phyloP scores from a whole-genome alignment of 2,329 filamentous ascomycete genomes.

The Aureobasidium leucospermi region DNA sequence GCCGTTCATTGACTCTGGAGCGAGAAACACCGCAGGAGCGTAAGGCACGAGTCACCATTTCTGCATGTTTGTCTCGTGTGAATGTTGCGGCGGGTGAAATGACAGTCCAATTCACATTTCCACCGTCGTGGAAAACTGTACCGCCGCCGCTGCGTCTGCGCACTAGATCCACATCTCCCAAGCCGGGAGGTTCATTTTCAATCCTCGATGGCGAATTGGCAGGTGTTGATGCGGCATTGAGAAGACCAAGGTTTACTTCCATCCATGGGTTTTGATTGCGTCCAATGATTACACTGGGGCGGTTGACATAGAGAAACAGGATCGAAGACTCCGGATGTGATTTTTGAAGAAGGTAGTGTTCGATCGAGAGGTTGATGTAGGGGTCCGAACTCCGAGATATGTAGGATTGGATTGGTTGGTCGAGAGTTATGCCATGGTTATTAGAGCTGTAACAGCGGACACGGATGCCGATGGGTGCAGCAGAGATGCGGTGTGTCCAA shows the following conservation, averaged over 20 bases:
- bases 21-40: slow-evolving; percentile 49
- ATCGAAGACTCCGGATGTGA: slow-evolving; percentile 65
- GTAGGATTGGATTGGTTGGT: slow-evolving; percentile 36
- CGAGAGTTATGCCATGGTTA: slow-evolving; percentile 1
- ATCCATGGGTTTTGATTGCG: slow-evolving; percentile 98
- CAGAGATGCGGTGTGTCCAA: slow-evolving; percentile 10
- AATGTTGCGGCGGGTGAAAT: slow-evolving; percentile 72
- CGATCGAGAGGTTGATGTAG: slow-evolving; percentile 85
- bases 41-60: slow-evolving; percentile 87
- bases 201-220: slow-evolving; percentile 14
- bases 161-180: slow-evolving; percentile 55
- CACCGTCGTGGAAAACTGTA: slow-evolving; percentile 85
- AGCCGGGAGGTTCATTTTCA: slow-evolving; percentile 29
- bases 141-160: slow-evolving; percentile 83
- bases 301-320: slow-evolving; percentile 82
- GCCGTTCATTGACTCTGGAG: slow-evolving; percentile 75
- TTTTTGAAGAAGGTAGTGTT: slow-evolving; percentile 78
- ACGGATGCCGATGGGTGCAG: neutral
- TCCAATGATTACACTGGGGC: slow-evolving; percentile 81
- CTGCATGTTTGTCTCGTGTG: slow-evolving; percentile 77
- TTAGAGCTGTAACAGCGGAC: slow-evolving; percentile 3
- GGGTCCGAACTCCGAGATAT: slow-evolving; percentile 57
- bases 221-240: slow-evolving; percentile 38
- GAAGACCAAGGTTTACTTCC: slow-evolving; percentile 67
- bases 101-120: slow-evolving; percentile 92